Evolutionary conservation across 441 rosid species (phyloP), one percentile per base, ranked within the genome.

Genomic region (Bruguiera hainesii): DNA sequence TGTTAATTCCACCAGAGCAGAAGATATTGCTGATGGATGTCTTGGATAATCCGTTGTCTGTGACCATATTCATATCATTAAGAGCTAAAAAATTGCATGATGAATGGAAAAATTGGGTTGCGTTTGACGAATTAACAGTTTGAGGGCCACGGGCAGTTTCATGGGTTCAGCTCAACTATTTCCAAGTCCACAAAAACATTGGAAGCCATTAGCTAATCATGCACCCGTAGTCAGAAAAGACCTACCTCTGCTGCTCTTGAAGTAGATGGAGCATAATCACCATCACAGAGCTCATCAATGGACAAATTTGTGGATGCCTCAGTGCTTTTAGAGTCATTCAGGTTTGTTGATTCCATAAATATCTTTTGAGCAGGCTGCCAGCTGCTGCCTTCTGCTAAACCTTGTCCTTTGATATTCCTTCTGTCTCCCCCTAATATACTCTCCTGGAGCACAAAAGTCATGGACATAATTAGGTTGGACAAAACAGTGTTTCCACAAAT

Each of bases 1-100:
- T 26, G 97, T 93, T 80, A 93, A 78, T 83, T 90, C 97, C 71
- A 90, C 96, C 71, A 93, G 69, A 37, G 98, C 91, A 23, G 97
- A 86, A 68, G 98, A 87, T 42, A 94, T 89, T 39, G 89, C 81
- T 20, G 93, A 73, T 16, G 88, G 97, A 74, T 89, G 94, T 76
- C 91, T 85, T 35, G 89, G 81, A 73, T 82, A 85, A 63, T 93
- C 98, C 73, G 77, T 77, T 67, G 75, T 75, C 96, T 90, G 85
- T 81, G 68, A 63, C 68, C 48, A 48, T 18, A 60, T 20, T 4
- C 4, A 20, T 23, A 51, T 7, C 3, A 57, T 37, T 26, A 61
- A 67, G 9, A 29, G 42, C n/a, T 19, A 65, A 30, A 26, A 26
- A 35, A 46, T 28, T 3, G 42, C 56, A 18, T 28, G 18, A 9